Conservation (phyloP, 768 basidiomycete species). For the Russula brevipes region DNA sequence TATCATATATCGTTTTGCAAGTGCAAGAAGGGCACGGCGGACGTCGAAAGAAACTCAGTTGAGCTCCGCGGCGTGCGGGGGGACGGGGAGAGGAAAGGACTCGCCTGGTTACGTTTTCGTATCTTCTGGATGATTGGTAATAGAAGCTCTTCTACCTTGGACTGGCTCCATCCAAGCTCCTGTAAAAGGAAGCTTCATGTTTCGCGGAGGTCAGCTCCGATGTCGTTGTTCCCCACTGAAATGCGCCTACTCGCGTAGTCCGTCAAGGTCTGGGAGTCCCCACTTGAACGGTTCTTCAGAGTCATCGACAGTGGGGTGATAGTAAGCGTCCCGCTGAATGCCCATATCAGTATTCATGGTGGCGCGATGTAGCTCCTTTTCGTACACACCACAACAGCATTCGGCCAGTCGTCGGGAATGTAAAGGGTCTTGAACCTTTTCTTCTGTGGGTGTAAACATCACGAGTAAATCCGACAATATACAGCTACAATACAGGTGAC, state of each 20-base stretch:
- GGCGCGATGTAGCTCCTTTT: not conserved
- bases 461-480: not conserved
- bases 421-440: slow-evolving; percentile 84
- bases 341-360: not conserved
- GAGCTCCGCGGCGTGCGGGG: too few relatives aligned
- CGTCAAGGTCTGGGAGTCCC: slow-evolving; percentile 95
- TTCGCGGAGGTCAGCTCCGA: slow-evolving; percentile 21
- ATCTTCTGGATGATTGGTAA: slow-evolving; percentile 88
- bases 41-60: too few relatives aligned
- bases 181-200: slow-evolving; percentile 56
- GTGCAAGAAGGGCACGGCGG: not conserved
- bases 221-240: slow-evolving; percentile 24
- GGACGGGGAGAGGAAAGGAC: slow-evolving; percentile 23
- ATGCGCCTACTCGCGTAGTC: slow-evolving; percentile 66
- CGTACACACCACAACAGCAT: slow-evolving; percentile 72
- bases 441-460: slow-evolving; percentile 48
- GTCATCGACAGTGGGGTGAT: slow-evolving; percentile 82
- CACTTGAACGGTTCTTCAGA: slow-evolving; percentile 95
- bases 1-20: slow-evolving; percentile 26
- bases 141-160: slow-evolving; percentile 86
- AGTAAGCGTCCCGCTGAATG: slow-evolving; percentile 82
- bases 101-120: slow-evolving; percentile 71
- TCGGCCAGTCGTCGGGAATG: slow-evolving; percentile 83
- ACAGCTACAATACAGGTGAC: slow-evolving; percentile 32
- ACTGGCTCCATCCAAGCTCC: slow-evolving; percentile 77